Conservation (phyloP, 2,329 filamentous ascomycete species). For the Colletotrichum sp. region DNA sequence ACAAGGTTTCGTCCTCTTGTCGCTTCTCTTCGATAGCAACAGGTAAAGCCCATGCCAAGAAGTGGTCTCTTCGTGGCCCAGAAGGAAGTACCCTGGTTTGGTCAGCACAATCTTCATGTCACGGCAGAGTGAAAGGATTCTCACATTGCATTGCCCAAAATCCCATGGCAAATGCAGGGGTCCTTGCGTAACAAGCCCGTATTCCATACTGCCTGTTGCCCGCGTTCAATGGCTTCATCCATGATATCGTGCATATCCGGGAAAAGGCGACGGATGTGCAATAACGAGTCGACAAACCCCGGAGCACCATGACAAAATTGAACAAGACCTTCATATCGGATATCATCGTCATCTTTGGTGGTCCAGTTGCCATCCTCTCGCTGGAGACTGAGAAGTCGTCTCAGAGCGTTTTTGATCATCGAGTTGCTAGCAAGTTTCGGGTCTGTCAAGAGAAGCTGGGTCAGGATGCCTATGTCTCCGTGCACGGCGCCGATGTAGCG, state of each 20-base stretch:
- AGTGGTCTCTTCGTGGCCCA: constrained; percentile 52
- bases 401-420: constrained; percentile 56
- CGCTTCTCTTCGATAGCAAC: constrained; percentile 54
- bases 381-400: constrained; percentile 63
- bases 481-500: constrained; percentile 70
- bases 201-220: constrained; percentile 57
- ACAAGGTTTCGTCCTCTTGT: constrained; percentile 31
- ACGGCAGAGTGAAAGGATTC: constrained; percentile 25
- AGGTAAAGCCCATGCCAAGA: constrained; percentile 61
- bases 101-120: background rate
- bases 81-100: constrained; percentile 30
- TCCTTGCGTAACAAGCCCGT: constrained; percentile 67
- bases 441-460: constrained; percentile 66
- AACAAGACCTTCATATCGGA: constrained; percentile 45
- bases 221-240: constrained; percentile 56
- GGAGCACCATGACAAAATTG: constrained; percentile 74
- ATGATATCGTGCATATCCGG: constrained; percentile 58
- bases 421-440: constrained; percentile 57
- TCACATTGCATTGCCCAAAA: constrained; percentile 67
- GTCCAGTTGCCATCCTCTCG: constrained; percentile 68
- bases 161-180: constrained; percentile 69
- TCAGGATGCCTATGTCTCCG: constrained; percentile 72
- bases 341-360: constrained; percentile 22
- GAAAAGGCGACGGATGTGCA: constrained; percentile 59
- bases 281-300: constrained; percentile 63